A percentile compares a stretch with the other conserved stretches of the same genome.
phyloP scores from a whole-genome alignment of 192 early-diverging fungal genomes.

The Kappamyces sp. region DNA sequence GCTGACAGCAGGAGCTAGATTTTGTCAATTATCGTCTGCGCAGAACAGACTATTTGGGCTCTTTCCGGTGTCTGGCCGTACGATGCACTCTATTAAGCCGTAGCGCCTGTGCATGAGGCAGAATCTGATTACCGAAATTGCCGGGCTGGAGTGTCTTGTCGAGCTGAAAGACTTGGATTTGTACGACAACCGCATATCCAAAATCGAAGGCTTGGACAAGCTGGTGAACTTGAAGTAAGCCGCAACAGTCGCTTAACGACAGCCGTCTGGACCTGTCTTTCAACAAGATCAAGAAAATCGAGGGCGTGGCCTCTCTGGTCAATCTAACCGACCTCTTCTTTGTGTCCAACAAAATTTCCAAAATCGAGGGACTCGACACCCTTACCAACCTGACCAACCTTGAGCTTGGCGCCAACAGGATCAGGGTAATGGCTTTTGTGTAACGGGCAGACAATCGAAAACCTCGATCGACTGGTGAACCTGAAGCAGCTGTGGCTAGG shows the following conservation, averaged over 20 bases:
- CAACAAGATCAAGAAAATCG: slow-evolving; percentile 86
- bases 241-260: slow-evolving; percentile 16
- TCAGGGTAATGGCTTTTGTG: slow-evolving; percentile 53
- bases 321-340: slow-evolving; percentile 77
- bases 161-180: slow-evolving; percentile 79
- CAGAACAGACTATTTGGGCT: too few relatives aligned
- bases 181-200: slow-evolving; percentile 89
- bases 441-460: slow-evolving; percentile 62
- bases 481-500: slow-evolving; percentile 92
- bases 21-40: too few relatives aligned
- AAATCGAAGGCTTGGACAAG: slow-evolving; percentile 59
- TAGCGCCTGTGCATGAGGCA: slow-evolving; percentile 77
- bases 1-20: too few relatives aligned
- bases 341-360: slow-evolving; percentile 87
- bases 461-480: slow-evolving; percentile 70
- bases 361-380: slow-evolving; percentile 66
- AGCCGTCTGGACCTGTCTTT: slow-evolving; percentile 85
- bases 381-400: slow-evolving; percentile 71
- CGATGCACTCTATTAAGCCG: too few relatives aligned
- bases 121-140: slow-evolving; percentile 73
- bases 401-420: slow-evolving; percentile 93
- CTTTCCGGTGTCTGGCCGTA: too few relatives aligned
- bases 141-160: slow-evolving; percentile 45
- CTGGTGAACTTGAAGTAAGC: slow-evolving; percentile 58
- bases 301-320: slow-evolving; percentile 52